Evolutionary conservation across 2,329 filamentous ascomycete species (phyloP), one percentile per base, ranked within the genome.

Genomic region (Penicillium capsulatum): DNA sequence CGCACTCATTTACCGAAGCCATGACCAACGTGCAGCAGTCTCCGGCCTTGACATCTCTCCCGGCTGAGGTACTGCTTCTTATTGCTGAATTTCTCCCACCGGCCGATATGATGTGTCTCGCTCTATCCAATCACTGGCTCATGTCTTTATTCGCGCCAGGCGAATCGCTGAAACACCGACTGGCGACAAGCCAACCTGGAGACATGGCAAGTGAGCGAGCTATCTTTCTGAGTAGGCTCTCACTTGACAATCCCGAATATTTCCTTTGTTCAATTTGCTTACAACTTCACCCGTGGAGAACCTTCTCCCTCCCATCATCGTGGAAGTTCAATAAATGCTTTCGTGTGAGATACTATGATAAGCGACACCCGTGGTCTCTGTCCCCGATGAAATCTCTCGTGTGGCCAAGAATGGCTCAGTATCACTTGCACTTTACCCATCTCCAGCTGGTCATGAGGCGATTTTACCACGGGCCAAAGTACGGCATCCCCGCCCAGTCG

Each of bases 371-470:
- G 10, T 28, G 26, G 26, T n/a, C n/a, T 11, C 4, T 4, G 10
- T 5, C 4, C 26, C 26, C 26, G 4, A n/a, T 28, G 4, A 14
- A 6, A 28, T 14, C 6, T 28, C 26, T 28, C 6, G 13, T 14
- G 10, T 20, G 19, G 4, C 31, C 17, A n/a, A 14, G 4, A 28
- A 7, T 11, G 10, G 11, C 2, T 19, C 19, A 11, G 17, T 30
- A 26, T 22, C 28, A 15, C 1, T 26, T 44, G 27, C 7, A 44
- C 28, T 40, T 31, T n/a, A 19, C 36, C 7, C 40, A 46, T 17
- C 30, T 46, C 11, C 28, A 44, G 11, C 40, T 46, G 34, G 34
- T 26, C 5, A 46, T 44, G 36, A 17, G 36, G 29, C 31, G 34
- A 10, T 36, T 46, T 26, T 44, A 36, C 28, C 7, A 34, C 6